Percentiles rank a stretch among this genome's conserved stretches.
phyloP scores from a whole-genome alignment of 2,329 filamentous ascomycete genomes.

The Fusarium fujikuroi region DNA sequence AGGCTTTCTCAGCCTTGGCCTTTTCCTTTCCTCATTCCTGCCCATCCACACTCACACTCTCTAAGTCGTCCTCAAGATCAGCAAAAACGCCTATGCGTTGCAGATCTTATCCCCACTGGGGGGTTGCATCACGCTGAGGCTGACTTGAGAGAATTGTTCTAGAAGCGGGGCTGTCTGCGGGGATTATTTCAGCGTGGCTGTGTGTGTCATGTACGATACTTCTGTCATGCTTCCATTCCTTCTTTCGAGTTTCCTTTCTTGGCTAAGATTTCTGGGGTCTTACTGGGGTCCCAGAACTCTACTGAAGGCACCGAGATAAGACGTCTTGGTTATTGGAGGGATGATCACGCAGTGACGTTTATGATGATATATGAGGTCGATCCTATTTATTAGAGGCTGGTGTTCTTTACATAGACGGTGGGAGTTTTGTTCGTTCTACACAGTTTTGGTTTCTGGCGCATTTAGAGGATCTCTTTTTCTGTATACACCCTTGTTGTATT shows the following conservation, averaged over 20 bases:
- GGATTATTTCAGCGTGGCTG: constrained; percentile 34
- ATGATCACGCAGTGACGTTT: constrained; percentile 34
- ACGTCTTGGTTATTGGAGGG: constrained; percentile 23
- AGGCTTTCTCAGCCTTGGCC: constrained; percentile 25
- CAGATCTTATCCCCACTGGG: constrained; percentile 31
- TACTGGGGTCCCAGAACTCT: constrained; percentile 2
- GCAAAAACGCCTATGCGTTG: constrained; percentile 34
- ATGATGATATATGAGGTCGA: constrained; percentile 35
- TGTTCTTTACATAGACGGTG: constrained; percentile 29
- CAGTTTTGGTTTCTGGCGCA: constrained; percentile 1
- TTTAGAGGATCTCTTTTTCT: constrained; percentile 9
- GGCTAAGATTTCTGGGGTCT: constrained; percentile 3
- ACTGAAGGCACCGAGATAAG: constrained; percentile 39
- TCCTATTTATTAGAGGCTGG: constrained; percentile 20
- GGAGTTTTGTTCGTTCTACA: constrained; percentile 19
- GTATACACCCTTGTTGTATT: constrained; percentile 18
- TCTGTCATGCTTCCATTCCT: constrained; percentile 39
- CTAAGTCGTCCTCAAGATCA: constrained; percentile 13
- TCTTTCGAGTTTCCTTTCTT: constrained; percentile 37
- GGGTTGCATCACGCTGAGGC: constrained; percentile 34
- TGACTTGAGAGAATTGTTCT: constrained; percentile 49
- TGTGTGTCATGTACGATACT: constrained; percentile 30
- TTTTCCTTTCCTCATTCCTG: constrained; percentile 19
- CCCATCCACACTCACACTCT: constrained; percentile 5
- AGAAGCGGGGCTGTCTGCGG: constrained; percentile 43